Evolutionary conservation across 176 grass and related monocot genomes (phyloP).

Genomic region (Oryza coarctata): DNA sequence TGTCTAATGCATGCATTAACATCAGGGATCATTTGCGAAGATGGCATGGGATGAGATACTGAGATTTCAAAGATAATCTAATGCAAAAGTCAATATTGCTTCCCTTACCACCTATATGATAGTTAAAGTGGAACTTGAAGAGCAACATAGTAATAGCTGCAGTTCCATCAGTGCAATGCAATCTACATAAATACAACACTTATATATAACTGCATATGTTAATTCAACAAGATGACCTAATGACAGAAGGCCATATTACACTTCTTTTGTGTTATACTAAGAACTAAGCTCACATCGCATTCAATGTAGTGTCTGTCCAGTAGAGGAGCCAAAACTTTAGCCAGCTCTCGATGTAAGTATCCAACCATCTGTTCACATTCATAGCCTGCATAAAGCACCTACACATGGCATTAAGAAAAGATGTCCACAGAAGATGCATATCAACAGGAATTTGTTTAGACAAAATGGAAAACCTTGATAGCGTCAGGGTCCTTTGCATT

Average conservation of each 20-base stretch:
- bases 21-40: background rate
- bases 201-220: background rate
- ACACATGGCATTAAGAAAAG: constrained; percentile 33
- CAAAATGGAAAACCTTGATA: constrained; percentile 71
- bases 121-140: background rate
- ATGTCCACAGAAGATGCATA: constrained; percentile 1
- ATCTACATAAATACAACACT: background rate
- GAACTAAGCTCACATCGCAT: constrained; percentile 58
- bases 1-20: background rate
- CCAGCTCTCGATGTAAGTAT: constrained; percentile 79
- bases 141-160: background rate
- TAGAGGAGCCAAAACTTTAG: constrained; percentile 79
- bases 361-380: constrained; percentile 54
- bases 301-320: constrained; percentile 59
- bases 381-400: constrained; percentile 69
- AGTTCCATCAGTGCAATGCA: background rate
- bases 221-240: constrained; percentile 6
- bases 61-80: background rate
- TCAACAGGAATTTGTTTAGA: background rate
- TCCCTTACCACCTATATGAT: background rate
- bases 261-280: background rate
- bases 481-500: constrained; percentile 80
- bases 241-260: background rate
- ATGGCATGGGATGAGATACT: background rate
- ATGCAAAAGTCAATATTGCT: background rate